Evolutionary conservation across 208 protist genomes (phyloP).

Genomic region (Leptomonas pyrrhocoris): DNA sequence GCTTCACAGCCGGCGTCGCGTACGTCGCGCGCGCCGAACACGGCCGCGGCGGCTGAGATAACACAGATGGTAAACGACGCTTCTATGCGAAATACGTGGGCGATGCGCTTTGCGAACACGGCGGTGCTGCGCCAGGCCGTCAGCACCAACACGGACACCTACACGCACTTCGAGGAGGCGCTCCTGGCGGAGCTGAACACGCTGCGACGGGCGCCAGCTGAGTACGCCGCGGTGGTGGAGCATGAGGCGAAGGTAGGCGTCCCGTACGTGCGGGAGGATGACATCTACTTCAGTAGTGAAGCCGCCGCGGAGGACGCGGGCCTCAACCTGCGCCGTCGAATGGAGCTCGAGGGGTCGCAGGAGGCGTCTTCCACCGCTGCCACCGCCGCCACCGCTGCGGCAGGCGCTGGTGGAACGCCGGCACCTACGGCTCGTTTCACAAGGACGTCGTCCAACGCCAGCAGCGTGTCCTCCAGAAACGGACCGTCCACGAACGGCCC

Average conservation of each 20-base stretch:
- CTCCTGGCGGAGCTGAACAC: constrained; percentile 77
- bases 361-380: no score
- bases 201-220: constrained; percentile 58
- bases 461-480: background rate
- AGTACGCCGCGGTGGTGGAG: constrained; percentile 65
- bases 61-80: constrained; percentile 30
- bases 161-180: constrained; percentile 60
- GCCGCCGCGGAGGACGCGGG: constrained; percentile 27
- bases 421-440: background rate
- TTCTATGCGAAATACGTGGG: constrained; percentile 31
- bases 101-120: constrained; percentile 39
- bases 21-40: background rate
- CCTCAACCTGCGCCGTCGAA: constrained; percentile 13
- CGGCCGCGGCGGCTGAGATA: background rate
- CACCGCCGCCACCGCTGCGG: background rate
- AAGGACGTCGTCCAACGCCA: background rate
- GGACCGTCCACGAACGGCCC: no score
- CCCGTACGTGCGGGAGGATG: constrained; percentile 65
- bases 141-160: constrained; percentile 55
- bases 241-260: constrained; percentile 62
- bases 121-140: constrained; percentile 52
- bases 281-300: constrained; percentile 53
- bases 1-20: background rate
- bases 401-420: background rate
- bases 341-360: constrained; percentile 10